phyloP scores from a whole-genome alignment of 75 land plant genomes.

The Cupressus sempervirens region DNA sequence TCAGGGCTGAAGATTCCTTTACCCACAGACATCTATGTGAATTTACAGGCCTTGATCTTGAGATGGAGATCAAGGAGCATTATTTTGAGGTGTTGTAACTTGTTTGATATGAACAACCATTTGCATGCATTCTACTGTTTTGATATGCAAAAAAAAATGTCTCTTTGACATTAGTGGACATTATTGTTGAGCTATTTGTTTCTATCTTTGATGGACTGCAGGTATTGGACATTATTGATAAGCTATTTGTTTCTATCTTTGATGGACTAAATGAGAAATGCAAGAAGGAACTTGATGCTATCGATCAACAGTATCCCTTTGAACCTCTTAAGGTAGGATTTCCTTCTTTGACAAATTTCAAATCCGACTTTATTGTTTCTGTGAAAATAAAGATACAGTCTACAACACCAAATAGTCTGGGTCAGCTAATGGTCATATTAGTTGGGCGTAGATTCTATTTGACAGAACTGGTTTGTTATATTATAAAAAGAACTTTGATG shows the following conservation, averaged over 20 bases:
- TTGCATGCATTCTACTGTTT: not conserved
- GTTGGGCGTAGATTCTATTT: not conserved
- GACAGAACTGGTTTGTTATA: not conserved
- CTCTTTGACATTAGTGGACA: slow-evolving; percentile 45
- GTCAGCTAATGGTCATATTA: not conserved
- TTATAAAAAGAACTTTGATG: not conserved
- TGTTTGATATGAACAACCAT: not conserved
- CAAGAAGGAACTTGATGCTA: slow-evolving; percentile 70
- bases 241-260: slow-evolving; percentile 75
- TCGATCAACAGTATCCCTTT: slow-evolving; percentile 81
- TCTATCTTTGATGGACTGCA: slow-evolving; percentile 72
- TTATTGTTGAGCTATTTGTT: slow-evolving; percentile 76
- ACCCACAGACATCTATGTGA: slow-evolving; percentile 96
- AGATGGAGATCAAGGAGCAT: slow-evolving; percentile 93
- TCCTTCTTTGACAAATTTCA: not conserved
- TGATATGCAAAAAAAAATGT: not conserved
- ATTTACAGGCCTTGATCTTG: slow-evolving; percentile 93
- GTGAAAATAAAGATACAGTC: slow-evolving; percentile 3
- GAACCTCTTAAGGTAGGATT: slow-evolving; percentile 73
- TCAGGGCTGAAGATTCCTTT: slow-evolving; percentile 89
- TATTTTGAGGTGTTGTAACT: slow-evolving; percentile 68
- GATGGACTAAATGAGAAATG: slow-evolving; percentile 69
- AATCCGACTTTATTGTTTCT: not conserved
- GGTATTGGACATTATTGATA: slow-evolving; percentile 84
- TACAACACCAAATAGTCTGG: not conserved